phyloP scores from a whole-genome alignment of 2,329 filamentous ascomycete species.

The Apiospora marii region DNA sequence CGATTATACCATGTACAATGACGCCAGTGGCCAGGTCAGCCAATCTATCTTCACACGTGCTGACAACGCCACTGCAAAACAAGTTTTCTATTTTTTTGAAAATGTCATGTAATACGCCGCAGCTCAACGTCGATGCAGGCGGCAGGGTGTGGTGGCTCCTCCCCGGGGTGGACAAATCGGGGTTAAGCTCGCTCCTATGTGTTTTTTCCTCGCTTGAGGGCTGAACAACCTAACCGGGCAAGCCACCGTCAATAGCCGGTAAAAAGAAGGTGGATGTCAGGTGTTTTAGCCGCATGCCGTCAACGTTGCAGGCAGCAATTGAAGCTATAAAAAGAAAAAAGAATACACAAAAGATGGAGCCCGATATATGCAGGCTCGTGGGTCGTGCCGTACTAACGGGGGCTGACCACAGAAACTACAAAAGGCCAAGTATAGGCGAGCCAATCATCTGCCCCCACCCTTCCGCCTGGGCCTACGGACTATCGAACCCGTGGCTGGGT shows the following conservation, averaged over 20 bases:
- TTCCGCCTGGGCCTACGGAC: neutral
- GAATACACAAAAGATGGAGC: neutral
- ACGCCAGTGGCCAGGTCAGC: neutral
- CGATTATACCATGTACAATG: neutral
- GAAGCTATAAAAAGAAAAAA: constrained; percentile 18
- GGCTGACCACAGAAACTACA: constrained; percentile 8
- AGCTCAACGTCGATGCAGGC: neutral
- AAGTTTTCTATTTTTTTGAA: neutral
- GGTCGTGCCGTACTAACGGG: constrained; percentile 2
- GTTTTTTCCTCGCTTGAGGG: neutral
- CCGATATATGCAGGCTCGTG: neutral
- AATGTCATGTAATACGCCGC: neutral
- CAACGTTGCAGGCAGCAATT: neutral
- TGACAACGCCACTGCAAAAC: neutral
- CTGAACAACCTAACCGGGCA: neutral
- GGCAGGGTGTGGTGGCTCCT: neutral
- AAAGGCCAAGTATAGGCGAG: neutral
- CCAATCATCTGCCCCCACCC: neutral
- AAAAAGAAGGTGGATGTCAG: neutral
- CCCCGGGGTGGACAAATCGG: neutral
- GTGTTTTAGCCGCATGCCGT: constrained; percentile 4
- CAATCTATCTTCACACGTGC: constrained; percentile 4
- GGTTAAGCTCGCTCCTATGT: neutral
- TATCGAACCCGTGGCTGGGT: neutral
- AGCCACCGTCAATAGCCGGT: neutral